Conservation (phyloP, 2,329 filamentous ascomycete genomes). For the Fusarium devonianum region DNA sequence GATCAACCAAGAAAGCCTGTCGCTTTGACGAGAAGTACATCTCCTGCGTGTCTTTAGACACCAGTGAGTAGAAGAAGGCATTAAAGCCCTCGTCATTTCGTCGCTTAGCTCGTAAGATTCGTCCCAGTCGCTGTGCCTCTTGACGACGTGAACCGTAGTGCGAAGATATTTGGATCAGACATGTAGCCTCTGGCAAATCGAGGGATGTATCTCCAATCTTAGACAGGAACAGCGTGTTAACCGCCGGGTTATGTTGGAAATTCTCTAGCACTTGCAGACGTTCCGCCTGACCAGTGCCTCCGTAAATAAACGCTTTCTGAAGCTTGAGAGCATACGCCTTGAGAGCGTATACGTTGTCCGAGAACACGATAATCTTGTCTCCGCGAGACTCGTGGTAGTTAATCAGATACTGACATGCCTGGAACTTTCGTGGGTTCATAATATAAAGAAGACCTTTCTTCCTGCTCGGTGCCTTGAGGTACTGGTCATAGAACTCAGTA, state of each 20-base stretch:
- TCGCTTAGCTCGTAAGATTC: slow-evolving; percentile 92
- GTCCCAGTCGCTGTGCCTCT: slow-evolving; percentile 90
- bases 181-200: slow-evolving; percentile 94
- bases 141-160: slow-evolving; percentile 97
- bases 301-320: slow-evolving; percentile 89
- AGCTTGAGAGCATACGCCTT: slow-evolving; percentile 85
- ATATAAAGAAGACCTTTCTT: slow-evolving; percentile 73
- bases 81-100: slow-evolving; percentile 99
- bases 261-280: slow-evolving; percentile 89
- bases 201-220: slow-evolving; percentile 99
- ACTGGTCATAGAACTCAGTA: slow-evolving; percentile 96
- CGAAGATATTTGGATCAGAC: slow-evolving; percentile 95
- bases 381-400: slow-evolving; percentile 94
- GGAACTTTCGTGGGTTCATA: slow-evolving; percentile 98
- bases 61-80: slow-evolving; percentile 97
- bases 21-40: slow-evolving; percentile 98
- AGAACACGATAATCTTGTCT: slow-evolving; percentile 98
- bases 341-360: slow-evolving; percentile 94
- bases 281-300: slow-evolving; percentile 84
- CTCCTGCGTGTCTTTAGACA: slow-evolving; percentile 96
- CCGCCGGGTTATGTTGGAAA: slow-evolving; percentile 88
- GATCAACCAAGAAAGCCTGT: slow-evolving; percentile 95
- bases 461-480: slow-evolving; percentile 71
- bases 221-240: slow-evolving; percentile 93
- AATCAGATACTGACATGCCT: slow-evolving; percentile 97